Evolutionary conservation across 1,284 basidiomycete species (phyloP).

Genomic region (Apiotrichum sp.): DNA sequence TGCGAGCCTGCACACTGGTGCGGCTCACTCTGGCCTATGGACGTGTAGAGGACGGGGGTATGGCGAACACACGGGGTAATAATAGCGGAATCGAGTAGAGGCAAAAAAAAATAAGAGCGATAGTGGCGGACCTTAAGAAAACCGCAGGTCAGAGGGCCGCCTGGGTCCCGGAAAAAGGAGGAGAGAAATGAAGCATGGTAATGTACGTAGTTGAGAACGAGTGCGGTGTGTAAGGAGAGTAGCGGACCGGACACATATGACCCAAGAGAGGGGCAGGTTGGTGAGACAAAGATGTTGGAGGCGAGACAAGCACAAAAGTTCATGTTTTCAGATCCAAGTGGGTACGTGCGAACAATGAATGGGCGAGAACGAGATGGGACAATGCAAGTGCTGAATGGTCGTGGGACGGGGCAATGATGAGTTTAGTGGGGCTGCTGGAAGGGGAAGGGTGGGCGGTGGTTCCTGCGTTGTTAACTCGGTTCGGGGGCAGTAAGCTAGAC

Average conservation of each 20-base stretch:
- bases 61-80: neutral
- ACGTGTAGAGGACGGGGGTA: no score
- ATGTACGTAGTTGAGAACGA: neutral
- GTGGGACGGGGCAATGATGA: neutral
- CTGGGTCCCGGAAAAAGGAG: neutral
- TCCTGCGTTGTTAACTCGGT: neutral
- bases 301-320: no score
- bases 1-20: neutral
- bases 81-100: neutral
- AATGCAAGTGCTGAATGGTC: neutral
- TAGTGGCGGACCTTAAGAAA: neutral
- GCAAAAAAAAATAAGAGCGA: conserved; percentile 1
- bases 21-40: neutral
- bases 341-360: no score
- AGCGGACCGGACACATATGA: neutral
- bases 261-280: no score
- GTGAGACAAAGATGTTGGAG: no score
- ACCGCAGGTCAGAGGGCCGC: neutral
- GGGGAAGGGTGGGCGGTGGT: conserved; percentile 3
- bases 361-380: neutral
- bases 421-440: neutral
- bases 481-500: neutral
- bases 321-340: no score
- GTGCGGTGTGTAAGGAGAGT: neutral
- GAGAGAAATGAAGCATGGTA: neutral